Evolutionary conservation across 441 rosid genomes (phyloP), one percentile per base, ranked within the genome.

Genomic region (Gossypium laxum): DNA sequence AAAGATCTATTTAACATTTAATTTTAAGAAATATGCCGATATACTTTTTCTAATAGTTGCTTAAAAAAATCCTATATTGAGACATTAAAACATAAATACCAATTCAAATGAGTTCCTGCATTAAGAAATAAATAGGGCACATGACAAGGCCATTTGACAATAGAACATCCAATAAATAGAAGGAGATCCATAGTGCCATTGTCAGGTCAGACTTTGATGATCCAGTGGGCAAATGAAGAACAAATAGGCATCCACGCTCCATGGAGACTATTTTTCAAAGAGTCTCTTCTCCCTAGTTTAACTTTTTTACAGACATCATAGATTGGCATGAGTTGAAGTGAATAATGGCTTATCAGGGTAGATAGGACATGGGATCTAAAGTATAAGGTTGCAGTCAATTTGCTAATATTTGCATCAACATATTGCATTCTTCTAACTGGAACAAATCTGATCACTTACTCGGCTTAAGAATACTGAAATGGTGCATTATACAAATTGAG

Each of bases 71-170:
- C 26, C 14, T 15, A 67, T 15, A 50, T 15, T 50, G 12, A 47
- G 56, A 47, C 21, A 47, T 47, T 47, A 47, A 47, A 45, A 24
- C 41, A 66, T 24, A 24, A 64, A 50, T 50, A 15, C 2, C 71
- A 50, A 67, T 26, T 26, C 70, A 67, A 50, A 67, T 26, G 58
- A 15, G 24, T 67, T 67, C 8, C 12, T 8, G 45, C 71, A 15
- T 7, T 28, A 67, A 26, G 59, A 67, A 8, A 67, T 4, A 26
- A 50, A 28, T 3, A 30, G n/a, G 34, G 22, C 14, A 48, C 34
- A 48, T 26, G 24, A 7, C 14, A 7, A 15, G 45, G 58, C 43
- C 22, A 48, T 48, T 26, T 28, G 43, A 28, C 26, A 28, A 28
- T 15, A 45, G 70, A 47, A 48, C 58, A 48, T 66, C 30, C 43